phyloP scores from a whole-genome alignment of 306 rosid species.

The Gastrolobium bilobum region DNA sequence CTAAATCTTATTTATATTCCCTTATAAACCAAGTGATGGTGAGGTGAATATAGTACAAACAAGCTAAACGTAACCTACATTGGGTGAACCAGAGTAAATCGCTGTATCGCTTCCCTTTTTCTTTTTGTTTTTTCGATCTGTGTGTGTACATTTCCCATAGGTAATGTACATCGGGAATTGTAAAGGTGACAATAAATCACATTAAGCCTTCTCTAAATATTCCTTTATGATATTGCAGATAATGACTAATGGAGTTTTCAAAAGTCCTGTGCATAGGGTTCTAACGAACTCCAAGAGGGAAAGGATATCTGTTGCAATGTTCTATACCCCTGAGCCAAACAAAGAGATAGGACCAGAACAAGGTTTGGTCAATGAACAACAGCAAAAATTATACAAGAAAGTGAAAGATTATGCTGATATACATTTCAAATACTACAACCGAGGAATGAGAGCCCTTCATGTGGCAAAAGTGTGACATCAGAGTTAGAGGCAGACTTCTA shows the following conservation, averaged over 20 bases:
- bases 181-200: background rate
- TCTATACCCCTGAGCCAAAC: slow-evolving; percentile 55
- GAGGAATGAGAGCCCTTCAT: slow-evolving; percentile 59
- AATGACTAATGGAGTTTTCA: slow-evolving; percentile 63
- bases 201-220: background rate
- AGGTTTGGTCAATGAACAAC: slow-evolving; percentile 52
- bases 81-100: too few species aligned
- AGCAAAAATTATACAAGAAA: slow-evolving; percentile 53
- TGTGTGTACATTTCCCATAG: too few species aligned
- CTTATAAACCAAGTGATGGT: too few species aligned
- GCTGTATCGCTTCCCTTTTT: too few species aligned
- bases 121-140: too few species aligned
- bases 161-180: background rate
- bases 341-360: slow-evolving; percentile 63
- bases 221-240: slow-evolving; percentile 48
- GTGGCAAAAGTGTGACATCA: slow-evolving; percentile 41
- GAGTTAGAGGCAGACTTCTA: background rate
- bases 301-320: slow-evolving; percentile 58
- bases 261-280: slow-evolving; percentile 62
- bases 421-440: slow-evolving; percentile 49
- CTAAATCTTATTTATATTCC: too few species aligned
- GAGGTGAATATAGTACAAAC: too few species aligned
- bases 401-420: slow-evolving; percentile 49
- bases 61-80: too few species aligned
- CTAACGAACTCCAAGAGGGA: slow-evolving; percentile 56